A percentile compares a stretch with the other conserved stretches of the same genome.
Conservation (phyloP, 129 eudicot genomes). For the Helianthus annuus region DNA sequence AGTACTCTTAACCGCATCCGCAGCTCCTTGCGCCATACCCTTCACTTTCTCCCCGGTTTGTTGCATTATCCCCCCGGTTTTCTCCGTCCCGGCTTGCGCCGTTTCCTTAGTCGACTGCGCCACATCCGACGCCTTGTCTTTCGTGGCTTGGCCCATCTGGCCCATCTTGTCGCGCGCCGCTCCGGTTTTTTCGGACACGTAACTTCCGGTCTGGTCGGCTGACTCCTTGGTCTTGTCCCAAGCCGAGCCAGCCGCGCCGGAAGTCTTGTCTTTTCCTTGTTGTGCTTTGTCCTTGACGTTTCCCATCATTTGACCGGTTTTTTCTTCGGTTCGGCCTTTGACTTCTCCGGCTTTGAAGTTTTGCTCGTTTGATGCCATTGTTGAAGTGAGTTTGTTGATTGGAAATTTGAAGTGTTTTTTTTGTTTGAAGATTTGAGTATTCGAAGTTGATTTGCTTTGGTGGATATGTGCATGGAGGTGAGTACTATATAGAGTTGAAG, state of each 20-base stretch:
- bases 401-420: neutral
- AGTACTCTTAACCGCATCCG: slow-evolving; percentile 63
- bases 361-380: slow-evolving; percentile 51
- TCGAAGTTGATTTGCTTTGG: slow-evolving; percentile 17
- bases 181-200: slow-evolving; percentile 45
- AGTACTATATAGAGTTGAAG: slow-evolving; percentile 5
- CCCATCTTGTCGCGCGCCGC: slow-evolving; percentile 44
- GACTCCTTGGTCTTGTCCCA: slow-evolving; percentile 36
- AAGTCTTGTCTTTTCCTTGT: slow-evolving; percentile 49
- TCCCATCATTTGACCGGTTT: slow-evolving; percentile 44
- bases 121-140: slow-evolving; percentile 59
- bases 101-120: slow-evolving; percentile 53
- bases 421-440: neutral
- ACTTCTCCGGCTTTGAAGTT: slow-evolving; percentile 61
- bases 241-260: slow-evolving; percentile 41
- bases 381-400: neutral
- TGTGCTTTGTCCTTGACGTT: slow-evolving; percentile 47
- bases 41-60: slow-evolving; percentile 59
- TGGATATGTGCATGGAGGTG: slow-evolving; percentile 17
- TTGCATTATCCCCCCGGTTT: slow-evolving; percentile 53
- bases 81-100: slow-evolving; percentile 61
- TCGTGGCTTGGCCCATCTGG: slow-evolving; percentile 55
- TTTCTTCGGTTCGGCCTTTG: slow-evolving; percentile 62
- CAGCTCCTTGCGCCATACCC: slow-evolving; percentile 63
- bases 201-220: slow-evolving; percentile 57